A percentile compares a stretch with the other conserved stretches of the same genome.
Conservation (phyloP, 441 rosid species). For the Lepidium campestre region DNA sequence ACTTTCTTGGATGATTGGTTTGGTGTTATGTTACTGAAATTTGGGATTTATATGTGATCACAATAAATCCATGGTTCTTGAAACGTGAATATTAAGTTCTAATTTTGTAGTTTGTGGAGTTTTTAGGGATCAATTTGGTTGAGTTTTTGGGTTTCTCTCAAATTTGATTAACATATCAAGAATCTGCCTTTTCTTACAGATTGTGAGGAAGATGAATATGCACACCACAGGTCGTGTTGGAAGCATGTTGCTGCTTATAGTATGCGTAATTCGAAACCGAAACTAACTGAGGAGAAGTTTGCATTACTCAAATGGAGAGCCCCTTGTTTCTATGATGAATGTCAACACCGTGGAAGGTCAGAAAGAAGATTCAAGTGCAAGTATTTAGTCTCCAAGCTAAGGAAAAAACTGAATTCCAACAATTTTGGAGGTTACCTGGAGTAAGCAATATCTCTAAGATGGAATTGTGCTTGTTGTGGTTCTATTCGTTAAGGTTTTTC, state of each 20-base stretch:
- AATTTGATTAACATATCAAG: background rate
- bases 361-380: constrained; percentile 34
- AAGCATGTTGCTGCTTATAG: constrained; percentile 31
- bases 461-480: background rate
- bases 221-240: constrained; percentile 67
- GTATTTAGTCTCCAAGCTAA: constrained; percentile 25
- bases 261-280: constrained; percentile 16
- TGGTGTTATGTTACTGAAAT: background rate
- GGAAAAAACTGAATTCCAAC: constrained; percentile 41
- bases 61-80: background rate
- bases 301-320: constrained; percentile 14
- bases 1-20: background rate
- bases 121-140: background rate
- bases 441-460: constrained; percentile 34
- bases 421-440: constrained; percentile 39
- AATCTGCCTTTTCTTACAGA: constrained; percentile 4
- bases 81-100: background rate
- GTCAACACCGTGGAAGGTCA: constrained; percentile 40
- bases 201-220: constrained; percentile 19
- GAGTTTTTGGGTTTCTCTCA: background rate
- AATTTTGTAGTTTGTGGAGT: background rate
- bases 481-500: background rate
- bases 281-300: constrained; percentile 24
- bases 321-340: constrained; percentile 43
- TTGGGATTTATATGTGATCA: background rate